phyloP scores from a whole-genome alignment of 257 asterid species.

The Solanum ossicruentum region DNA sequence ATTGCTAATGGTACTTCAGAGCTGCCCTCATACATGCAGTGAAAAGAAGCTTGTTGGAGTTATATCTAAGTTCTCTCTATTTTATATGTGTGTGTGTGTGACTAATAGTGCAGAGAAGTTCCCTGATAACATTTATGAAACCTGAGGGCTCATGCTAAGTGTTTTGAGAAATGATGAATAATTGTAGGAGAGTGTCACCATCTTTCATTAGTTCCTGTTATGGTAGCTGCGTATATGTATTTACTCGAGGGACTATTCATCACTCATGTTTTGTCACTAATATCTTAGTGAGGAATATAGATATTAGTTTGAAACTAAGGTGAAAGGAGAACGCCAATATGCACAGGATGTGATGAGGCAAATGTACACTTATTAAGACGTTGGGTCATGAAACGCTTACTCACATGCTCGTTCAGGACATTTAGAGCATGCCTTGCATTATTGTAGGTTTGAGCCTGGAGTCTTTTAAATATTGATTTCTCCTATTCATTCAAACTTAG shows the following conservation, averaged over 20 bases:
- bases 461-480: background rate
- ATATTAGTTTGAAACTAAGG: background rate
- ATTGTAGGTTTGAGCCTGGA: background rate
- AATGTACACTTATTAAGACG: background rate
- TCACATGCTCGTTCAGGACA: background rate
- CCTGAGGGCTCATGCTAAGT: background rate
- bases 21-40: too few relatives aligned
- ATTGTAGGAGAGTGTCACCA: background rate
- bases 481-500: background rate
- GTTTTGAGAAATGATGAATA: background rate
- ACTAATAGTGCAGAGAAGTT: background rate
- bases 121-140: background rate
- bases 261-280: background rate
- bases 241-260: background rate
- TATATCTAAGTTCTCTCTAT: too few relatives aligned
- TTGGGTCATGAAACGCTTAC: background rate
- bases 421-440: background rate
- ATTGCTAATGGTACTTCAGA: too few relatives aligned
- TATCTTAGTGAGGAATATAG: background rate
- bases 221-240: background rate
- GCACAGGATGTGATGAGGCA: background rate
- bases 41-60: too few relatives aligned
- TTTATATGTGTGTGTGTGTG: background rate
- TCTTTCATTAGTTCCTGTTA: background rate
- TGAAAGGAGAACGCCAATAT: background rate